phyloP scores from a whole-genome alignment of 1,284 basidiomycete genomes.

The Xanthoconium separans region DNA sequence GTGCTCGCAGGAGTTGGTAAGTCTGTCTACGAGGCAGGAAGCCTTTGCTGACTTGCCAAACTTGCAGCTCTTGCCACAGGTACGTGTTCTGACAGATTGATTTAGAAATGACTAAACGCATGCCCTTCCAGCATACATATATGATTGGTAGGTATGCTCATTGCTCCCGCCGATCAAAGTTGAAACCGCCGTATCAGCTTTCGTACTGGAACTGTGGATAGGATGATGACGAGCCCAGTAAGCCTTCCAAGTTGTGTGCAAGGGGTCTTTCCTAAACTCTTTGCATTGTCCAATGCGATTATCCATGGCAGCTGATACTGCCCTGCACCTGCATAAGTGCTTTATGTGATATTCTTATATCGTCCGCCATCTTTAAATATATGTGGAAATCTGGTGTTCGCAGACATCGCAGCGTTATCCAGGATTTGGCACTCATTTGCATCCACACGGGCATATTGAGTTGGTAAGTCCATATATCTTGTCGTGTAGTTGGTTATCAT shows the following conservation, averaged over 20 bases:
- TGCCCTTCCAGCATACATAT: not conserved
- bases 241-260: not conserved
- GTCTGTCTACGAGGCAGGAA: not conserved
- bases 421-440: conserved; percentile 14
- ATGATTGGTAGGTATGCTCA: conserved; percentile 6
- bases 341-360: conserved; percentile 11
- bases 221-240: not conserved
- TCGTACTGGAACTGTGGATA: conserved; percentile 5
- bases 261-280: not conserved
- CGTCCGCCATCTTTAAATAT: conserved; percentile 8
- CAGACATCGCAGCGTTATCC: conserved; percentile 5
- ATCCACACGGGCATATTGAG: conserved; percentile 15
- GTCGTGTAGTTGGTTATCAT: not conserved
- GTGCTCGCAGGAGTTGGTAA: not conserved
- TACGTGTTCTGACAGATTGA: conserved; percentile 1
- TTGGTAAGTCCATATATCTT: conserved; percentile 1
- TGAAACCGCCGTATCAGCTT: conserved; percentile 2
- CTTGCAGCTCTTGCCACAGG: not conserved
- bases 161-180: not conserved
- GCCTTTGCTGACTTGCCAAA: not conserved
- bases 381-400: conserved; percentile 18
- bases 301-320: conserved; percentile 5
- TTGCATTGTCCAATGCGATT: too few relatives aligned
- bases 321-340: not conserved
- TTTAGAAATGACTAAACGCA: not conserved